Base-by-base conservation (phyloP, 179 eudicot genomes). In the Patellifolia procumbens region DNA sequence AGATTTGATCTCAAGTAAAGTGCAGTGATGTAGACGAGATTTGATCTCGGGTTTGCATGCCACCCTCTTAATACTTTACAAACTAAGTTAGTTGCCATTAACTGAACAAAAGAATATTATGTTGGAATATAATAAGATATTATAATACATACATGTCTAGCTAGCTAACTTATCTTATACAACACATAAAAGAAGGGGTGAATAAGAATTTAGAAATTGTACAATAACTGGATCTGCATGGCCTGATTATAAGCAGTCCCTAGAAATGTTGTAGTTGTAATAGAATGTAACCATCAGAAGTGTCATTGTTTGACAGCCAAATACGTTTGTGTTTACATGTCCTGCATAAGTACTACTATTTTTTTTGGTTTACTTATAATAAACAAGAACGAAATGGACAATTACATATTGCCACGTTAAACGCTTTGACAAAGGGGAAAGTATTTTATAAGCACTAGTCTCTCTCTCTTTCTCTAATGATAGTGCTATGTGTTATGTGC, bases 371-470 rank as follows among this genome's bases (percentile, higher is more conserved):
- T 3, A 68, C 8, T 9, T 62, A 20, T n/a, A n/a, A n/a, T n/a
- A 2, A 29, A 60, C 43, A 1, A 20, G 29, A 62, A 62, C 11
- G 2, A 76, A 66, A 39, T 76, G 61, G 55, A 55, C 72, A 64
- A 52, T 51, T 12, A 28, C 53, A 52, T 15, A 0, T 55, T 35
- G 79, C 43, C 79, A 76, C 79, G 79, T 76, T 76, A 52, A 76
- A 76, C 55, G 79, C 79, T 76, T 76, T 26, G 46, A 28, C 42
- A 39, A 53, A 76, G 79, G 73, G 79, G 79, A 28, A 76, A 76
- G 79, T 76, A 20, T 66, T 66, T 76, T 49, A 67, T 65, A 76
- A 67, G 65, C 70, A 66, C 16, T 76, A 51, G 35, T 16, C n/a
- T 31, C 48, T 42, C 31, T 71, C 74, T 42, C 11, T 59, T 17